A percentile compares a stretch with the other conserved stretches of the same genome.
Conservation (phyloP, 495 filamentous ascomycete genomes). For the Neurospora tetrasperma region DNA sequence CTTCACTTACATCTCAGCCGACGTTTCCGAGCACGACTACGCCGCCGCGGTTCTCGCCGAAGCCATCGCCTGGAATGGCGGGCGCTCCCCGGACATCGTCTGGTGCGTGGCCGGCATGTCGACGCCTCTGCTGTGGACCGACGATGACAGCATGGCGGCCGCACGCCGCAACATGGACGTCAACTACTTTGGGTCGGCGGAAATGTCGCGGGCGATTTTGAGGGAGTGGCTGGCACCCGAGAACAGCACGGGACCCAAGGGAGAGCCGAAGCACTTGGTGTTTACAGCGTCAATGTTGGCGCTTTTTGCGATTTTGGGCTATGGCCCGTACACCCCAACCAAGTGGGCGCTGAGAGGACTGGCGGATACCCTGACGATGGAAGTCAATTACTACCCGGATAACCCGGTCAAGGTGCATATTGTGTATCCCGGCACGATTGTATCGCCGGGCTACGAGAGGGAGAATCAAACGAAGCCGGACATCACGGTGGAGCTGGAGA, state of each 20-base stretch:
- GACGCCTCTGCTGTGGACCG: conserved; percentile 60
- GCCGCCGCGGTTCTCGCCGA: conserved; percentile 58
- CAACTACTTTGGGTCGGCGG: conserved; percentile 83
- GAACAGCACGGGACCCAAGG: conserved; percentile 17
- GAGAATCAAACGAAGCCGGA: conserved; percentile 76
- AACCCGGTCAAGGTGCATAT: conserved; percentile 65
- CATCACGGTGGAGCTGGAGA: conserved; percentile 73
- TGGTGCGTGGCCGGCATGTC: conserved; percentile 85
- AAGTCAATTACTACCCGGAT: conserved; percentile 69
- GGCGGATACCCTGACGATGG: conserved; percentile 71
- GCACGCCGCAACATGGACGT: conserved; percentile 76
- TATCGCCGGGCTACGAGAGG: conserved; percentile 58
- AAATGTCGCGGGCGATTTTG: conserved; percentile 67
- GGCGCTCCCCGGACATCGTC: conserved; percentile 65
- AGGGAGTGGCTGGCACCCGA: conserved; percentile 48
- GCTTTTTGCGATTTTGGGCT: conserved; percentile 72
- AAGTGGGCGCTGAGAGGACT: conserved; percentile 81
- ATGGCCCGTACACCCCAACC: conserved; percentile 70
- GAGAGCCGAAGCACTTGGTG: conserved; percentile 63
- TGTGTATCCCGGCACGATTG: conserved; percentile 78
- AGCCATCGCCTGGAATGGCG: conserved; percentile 74
- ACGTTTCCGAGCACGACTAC: conserved; percentile 61
- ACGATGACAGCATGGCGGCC: conserved; percentile 53
- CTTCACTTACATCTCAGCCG: conserved; percentile 77
- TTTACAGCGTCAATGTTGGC: conserved; percentile 75